Conservation (phyloP, 306 rosid species). For the Gastrolobium villosum region DNA sequence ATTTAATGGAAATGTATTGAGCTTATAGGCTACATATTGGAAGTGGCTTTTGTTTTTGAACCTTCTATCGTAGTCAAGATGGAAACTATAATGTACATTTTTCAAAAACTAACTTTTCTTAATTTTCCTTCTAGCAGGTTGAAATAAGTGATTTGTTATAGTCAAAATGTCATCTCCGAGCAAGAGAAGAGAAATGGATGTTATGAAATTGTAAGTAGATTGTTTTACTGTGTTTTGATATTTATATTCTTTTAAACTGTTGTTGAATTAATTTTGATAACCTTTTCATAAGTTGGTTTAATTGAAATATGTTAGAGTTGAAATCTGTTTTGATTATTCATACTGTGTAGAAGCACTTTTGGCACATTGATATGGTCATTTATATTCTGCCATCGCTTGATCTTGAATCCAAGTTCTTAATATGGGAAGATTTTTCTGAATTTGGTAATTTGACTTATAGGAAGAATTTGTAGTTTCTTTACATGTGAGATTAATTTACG, state of each 20-base stretch:
- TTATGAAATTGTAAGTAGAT: slow-evolving; percentile 90
- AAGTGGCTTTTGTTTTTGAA: slow-evolving; percentile 9
- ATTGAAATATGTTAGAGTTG: slow-evolving; percentile 32
- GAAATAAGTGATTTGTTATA: slow-evolving; percentile 49
- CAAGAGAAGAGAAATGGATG: slow-evolving; percentile 99
- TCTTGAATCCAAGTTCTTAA: slow-evolving; percentile 29
- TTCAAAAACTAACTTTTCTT: slow-evolving; percentile 29
- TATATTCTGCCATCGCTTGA: slow-evolving; percentile 8
- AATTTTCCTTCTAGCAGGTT: slow-evolving; percentile 57
- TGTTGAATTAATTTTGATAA: background rate
- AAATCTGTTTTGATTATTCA: slow-evolving; percentile 26
- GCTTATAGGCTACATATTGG: slow-evolving; percentile 6
- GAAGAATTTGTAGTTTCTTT: background rate
- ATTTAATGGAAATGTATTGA: slow-evolving; percentile 29
- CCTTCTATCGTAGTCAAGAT: slow-evolving; percentile 17
- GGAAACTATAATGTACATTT: slow-evolving; percentile 6
- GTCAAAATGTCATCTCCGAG: slow-evolving; percentile 96
- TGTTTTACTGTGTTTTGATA: slow-evolving; percentile 33
- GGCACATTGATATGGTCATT: slow-evolving; percentile 12
- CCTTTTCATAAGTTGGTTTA: background rate
- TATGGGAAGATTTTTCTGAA: slow-evolving; percentile 4
- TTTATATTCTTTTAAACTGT: slow-evolving; percentile 23
- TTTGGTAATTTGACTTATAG: slow-evolving; percentile 17
- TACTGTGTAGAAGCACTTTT: slow-evolving; percentile 32
- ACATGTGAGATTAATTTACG: slow-evolving; percentile 9